Evolutionary conservation across 805 yeast genomes (phyloP).

Genomic region (Spathaspora boniae): DNA sequence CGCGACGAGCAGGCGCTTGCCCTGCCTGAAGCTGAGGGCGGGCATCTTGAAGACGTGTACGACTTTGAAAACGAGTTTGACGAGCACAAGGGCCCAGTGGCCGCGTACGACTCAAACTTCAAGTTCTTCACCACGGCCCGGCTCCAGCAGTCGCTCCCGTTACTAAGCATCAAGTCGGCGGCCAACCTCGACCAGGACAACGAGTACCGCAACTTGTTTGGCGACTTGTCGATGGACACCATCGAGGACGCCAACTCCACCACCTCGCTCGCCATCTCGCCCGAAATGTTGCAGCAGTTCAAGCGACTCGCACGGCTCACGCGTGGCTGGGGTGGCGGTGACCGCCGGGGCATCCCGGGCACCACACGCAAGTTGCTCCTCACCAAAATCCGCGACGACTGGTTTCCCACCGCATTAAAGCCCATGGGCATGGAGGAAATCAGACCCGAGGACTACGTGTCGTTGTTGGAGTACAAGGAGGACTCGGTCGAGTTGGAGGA

Average conservation of each 20-base stretch:
- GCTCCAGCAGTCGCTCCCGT: conserved; percentile 34
- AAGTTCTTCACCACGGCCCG: conserved; percentile 45
- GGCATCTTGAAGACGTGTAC: conserved; percentile 22
- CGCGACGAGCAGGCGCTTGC: conserved; percentile 16
- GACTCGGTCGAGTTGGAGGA: conserved; percentile 24
- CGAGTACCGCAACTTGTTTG: conserved; percentile 69
- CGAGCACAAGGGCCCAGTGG: conserved; percentile 21
- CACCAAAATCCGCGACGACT: conserved; percentile 74
- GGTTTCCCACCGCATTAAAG: conserved; percentile 67
- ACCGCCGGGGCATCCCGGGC: conserved; percentile 71
- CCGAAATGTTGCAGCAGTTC: conserved; percentile 63
- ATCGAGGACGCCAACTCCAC: conserved; percentile 74
- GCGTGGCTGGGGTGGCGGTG: conserved; percentile 84
- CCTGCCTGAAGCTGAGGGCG: conserved; percentile 11
- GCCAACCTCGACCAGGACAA: conserved; percentile 70
- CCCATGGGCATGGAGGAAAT: conserved; percentile 61
- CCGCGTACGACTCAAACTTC: conserved; percentile 42
- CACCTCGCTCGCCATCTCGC: conserved; percentile 65
- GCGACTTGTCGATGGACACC: conserved; percentile 63
- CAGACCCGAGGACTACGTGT: conserved; percentile 31
- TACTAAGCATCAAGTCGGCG: conserved; percentile 42
- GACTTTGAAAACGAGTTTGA: conserved; percentile 26
- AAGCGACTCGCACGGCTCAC: conserved; percentile 55
- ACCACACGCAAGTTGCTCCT: conserved; percentile 62
- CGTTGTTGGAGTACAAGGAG: conserved; percentile 32